Evolutionary conservation across 352 stramenopile genomes (phyloP).

Genomic region (Phytophthora sp.): DNA sequence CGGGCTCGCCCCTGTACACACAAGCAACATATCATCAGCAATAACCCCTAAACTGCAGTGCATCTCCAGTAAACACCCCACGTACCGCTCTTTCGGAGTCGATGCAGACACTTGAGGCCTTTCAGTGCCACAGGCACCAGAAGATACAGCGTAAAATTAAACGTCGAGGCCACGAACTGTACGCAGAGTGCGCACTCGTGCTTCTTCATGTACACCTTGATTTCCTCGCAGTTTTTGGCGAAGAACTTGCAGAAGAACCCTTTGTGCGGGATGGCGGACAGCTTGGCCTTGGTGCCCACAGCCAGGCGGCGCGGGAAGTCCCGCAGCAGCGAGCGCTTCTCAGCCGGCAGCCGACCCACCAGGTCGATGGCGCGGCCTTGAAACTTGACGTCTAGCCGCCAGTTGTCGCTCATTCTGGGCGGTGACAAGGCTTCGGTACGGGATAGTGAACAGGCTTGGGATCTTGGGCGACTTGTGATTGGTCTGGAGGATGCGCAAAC

Average conservation of each 20-base stretch:
- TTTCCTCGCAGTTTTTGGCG: constrained; percentile 82
- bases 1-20: constrained; percentile 62
- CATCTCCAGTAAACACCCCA: constrained; percentile 1
- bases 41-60: background rate
- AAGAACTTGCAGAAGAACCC: constrained; percentile 92
- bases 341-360: constrained; percentile 74
- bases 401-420: constrained; percentile 68
- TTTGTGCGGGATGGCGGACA: constrained; percentile 81
- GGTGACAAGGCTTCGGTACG: background rate
- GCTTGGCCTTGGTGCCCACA: constrained; percentile 80
- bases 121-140: constrained; percentile 71
- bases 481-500: background rate
- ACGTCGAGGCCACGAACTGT: constrained; percentile 81
- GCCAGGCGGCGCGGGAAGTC: constrained; percentile 82
- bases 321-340: constrained; percentile 79
- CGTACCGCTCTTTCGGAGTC: constrained; percentile 79
- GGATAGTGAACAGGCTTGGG: background rate
- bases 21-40: background rate
- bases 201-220: constrained; percentile 90
- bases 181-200: constrained; percentile 85
- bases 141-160: constrained; percentile 88
- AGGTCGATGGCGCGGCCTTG: constrained; percentile 74
- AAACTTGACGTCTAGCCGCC: constrained; percentile 88
- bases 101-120: constrained; percentile 79
- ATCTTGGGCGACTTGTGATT: background rate